Percentiles rank a stretch among this genome's conserved stretches.
phyloP scores from a whole-genome alignment of 225 moss, liverwort and hornwort genomes.

The Anthoceros angustus region DNA sequence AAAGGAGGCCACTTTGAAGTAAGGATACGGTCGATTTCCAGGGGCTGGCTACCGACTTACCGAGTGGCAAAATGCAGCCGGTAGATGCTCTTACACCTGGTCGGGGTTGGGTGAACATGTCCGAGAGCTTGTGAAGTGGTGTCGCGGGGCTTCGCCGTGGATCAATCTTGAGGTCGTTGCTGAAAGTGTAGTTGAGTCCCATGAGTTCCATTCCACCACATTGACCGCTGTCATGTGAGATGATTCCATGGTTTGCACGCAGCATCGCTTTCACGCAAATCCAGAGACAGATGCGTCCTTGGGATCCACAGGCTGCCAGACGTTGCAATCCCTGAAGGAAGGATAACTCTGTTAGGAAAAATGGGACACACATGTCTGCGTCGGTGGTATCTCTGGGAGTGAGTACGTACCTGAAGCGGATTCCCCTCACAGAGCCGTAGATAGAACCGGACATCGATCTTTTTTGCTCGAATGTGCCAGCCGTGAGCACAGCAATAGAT shows the following conservation, averaged over 20 bases:
- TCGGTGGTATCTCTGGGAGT: background rate
- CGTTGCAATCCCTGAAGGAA: conserved; percentile 26
- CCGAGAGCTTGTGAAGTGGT: conserved; percentile 16
- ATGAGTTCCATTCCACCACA: conserved; percentile 38
- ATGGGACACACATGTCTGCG: background rate
- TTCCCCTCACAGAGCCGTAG: conserved; percentile 18
- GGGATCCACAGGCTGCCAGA: conserved; percentile 38
- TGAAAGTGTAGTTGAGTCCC: conserved; percentile 17
- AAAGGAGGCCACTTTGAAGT: no score
- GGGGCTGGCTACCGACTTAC: conserved; percentile 26
- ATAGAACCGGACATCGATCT: conserved; percentile 29
- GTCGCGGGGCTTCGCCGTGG: conserved; percentile 21
- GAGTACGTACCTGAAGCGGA: conserved; percentile 31
- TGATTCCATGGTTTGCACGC: conserved; percentile 17
- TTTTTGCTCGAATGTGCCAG: conserved; percentile 24
- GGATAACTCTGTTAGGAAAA: background rate
- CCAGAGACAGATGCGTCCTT: conserved; percentile 32
- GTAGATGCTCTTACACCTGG: conserved; percentile 25
- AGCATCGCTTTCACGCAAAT: conserved; percentile 25
- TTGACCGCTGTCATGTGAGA: conserved; percentile 20
- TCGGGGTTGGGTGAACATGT: conserved; percentile 24
- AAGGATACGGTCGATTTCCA: no score
- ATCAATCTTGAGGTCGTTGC: conserved; percentile 30
- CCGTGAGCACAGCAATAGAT: conserved; percentile 19
- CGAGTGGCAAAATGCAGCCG: conserved; percentile 27